Evolutionary conservation across 2,329 filamentous ascomycete genomes (phyloP), one percentile per base, ranked within the genome.

Genomic region (Chaetothyriales sp.): DNA sequence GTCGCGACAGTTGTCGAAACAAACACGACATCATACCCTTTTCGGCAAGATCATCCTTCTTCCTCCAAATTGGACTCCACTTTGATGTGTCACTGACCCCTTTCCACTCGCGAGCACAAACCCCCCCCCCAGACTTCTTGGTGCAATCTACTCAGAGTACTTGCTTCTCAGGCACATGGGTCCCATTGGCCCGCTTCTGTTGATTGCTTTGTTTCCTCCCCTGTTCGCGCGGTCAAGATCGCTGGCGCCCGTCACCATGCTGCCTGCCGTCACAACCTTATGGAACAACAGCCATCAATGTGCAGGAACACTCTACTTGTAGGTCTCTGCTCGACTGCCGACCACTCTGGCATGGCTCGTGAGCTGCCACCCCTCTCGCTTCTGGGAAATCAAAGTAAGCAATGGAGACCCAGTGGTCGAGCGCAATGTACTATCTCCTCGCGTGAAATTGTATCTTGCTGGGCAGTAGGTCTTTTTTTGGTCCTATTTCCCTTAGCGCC

Each of bases 401-500:
- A 33, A 48, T 22, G 20, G 13, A 18, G 29, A 29, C 28, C 28
- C 44, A 43, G 50, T 50, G 45, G 29, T 28, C 29, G 28, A 46
- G 43, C 20, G 19, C 43, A 43, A 50, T 20, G 18, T 29, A n/a
- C 15, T 19, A 43, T 28, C 43, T 9, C 29, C 43, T 43, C 46
- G 43, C 29, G 44, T 13, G 43, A 40, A 43, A 46, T 50, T 37
- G 10, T 18, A n/a, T 53, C 20, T 8, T 15, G n/a, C 48, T 44
- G 43, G 33, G n/a, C 18, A n/a, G 19, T 28, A 46, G 10, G 33
- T 15, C 33, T 33, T 48, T 49, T 52, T 49, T 44, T 28, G 25
- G 43, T 50, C 49, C 51, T 48, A 52, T 56, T 46, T 53, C 51
- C 48, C 48, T 54, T 57, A 57, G 57, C 57, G 53, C 55, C 51